phyloP scores from a whole-genome alignment of 1,139 yeast species.

The Scheffersomyces titani region DNA sequence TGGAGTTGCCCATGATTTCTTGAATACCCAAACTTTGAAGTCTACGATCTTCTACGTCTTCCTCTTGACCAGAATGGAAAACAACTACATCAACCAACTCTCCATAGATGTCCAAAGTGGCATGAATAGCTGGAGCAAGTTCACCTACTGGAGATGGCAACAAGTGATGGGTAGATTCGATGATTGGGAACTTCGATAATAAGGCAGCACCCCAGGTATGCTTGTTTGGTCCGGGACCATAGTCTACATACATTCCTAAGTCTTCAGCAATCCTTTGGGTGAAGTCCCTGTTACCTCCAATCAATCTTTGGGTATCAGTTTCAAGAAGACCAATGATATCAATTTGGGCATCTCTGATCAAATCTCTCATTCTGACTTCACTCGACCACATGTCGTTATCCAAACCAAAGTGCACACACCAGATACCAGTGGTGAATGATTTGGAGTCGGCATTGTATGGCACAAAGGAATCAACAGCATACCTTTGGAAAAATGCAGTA shows the following conservation, averaged over 20 bases:
- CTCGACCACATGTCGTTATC: slow-evolving; percentile 99
- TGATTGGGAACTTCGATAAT: slow-evolving; percentile 89
- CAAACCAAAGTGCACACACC: slow-evolving; percentile 97
- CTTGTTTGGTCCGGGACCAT: slow-evolving; percentile 96
- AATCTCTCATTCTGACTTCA: slow-evolving; percentile 84
- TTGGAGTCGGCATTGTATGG: slow-evolving; percentile 81
- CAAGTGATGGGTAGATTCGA: slow-evolving; percentile 85
- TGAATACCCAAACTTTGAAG: slow-evolving; percentile 78
- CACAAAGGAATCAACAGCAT: slow-evolving; percentile 55
- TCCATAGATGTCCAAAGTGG: slow-evolving; percentile 90
- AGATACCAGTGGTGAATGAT: slow-evolving; percentile 88
- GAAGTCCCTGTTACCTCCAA: slow-evolving; percentile 93
- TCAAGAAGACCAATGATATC: slow-evolving; percentile 91
- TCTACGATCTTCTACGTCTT: slow-evolving; percentile 90
- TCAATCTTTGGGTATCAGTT: slow-evolving; percentile 89
- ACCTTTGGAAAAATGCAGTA: slow-evolving; percentile 55
- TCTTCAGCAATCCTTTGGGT: slow-evolving; percentile 93
- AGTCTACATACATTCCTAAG: slow-evolving; percentile 91
- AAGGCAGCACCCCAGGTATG: slow-evolving; percentile 98
- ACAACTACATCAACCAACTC: slow-evolving; percentile 87
- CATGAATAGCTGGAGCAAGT: slow-evolving; percentile 96
- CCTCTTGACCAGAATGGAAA: slow-evolving; percentile 98
- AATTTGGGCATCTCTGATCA: slow-evolving; percentile 80
- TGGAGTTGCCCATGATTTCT: slow-evolving; percentile 75
- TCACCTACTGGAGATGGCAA: slow-evolving; percentile 97